A percentile compares a stretch with the other conserved stretches of the same genome.
Evolutionary conservation across 2,329 filamentous ascomycete species (phyloP).

Genomic region (Fusarium burgessii): DNA sequence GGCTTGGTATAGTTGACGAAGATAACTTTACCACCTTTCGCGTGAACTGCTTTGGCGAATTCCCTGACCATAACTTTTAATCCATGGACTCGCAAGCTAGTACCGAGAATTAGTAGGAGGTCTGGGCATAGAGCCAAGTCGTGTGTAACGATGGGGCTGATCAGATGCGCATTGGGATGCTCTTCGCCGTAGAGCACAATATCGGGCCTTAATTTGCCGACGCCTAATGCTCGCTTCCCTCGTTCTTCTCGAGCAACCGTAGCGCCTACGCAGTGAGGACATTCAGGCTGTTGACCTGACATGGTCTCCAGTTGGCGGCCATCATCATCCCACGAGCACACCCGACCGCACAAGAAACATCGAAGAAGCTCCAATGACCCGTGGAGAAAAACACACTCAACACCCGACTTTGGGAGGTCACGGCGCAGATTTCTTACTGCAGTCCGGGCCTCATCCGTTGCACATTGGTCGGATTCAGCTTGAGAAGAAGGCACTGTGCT

Average conservation of each 20-base stretch:
- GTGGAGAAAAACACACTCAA: conserved; percentile 77
- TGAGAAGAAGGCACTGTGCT: conserved; percentile 18
- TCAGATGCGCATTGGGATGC: conserved; percentile 75
- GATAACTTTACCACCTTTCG: conserved; percentile 74
- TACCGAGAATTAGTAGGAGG: conserved; percentile 76
- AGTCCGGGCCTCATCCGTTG: conserved; percentile 34
- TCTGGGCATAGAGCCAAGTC: conserved; percentile 75
- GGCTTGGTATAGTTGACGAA: conserved; percentile 81
- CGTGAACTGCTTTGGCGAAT: conserved; percentile 78
- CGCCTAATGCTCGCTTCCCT: conserved; percentile 74
- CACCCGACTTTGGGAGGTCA: conserved; percentile 56
- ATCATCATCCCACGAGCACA: conserved; percentile 70
- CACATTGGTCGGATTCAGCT: conserved; percentile 38
- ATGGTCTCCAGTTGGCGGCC: conserved; percentile 68
- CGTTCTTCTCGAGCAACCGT: conserved; percentile 71
- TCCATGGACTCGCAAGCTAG: conserved; percentile 77
- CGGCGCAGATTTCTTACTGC: conserved; percentile 40
- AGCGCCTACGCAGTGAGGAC: conserved; percentile 72
- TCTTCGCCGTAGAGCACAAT: conserved; percentile 82
- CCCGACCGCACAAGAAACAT: conserved; percentile 71
- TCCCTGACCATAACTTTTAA: conserved; percentile 77
- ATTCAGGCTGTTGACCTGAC: conserved; percentile 74
- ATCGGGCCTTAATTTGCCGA: conserved; percentile 76
- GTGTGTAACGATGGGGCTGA: conserved; percentile 75
- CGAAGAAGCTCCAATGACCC: conserved; percentile 74